Evolutionary conservation across 2,329 filamentous ascomycete genomes (phyloP), one percentile per base, ranked within the genome.

Genomic region (Alternaria longipes): DNA sequence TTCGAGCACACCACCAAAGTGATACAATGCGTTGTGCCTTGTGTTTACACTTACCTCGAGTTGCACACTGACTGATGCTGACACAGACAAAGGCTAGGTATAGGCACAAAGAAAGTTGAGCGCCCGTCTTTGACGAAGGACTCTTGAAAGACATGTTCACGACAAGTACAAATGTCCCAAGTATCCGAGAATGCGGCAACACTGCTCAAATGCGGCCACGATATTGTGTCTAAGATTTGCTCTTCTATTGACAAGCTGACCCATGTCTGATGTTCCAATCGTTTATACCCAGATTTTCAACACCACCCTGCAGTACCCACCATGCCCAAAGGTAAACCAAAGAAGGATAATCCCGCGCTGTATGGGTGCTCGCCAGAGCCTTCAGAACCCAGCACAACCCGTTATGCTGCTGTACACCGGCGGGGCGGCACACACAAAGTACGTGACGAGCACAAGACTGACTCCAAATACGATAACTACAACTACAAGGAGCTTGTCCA

Each of bases 381-480:
- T 16, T 16, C 46, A 1, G 22, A 26, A 47, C 45, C 28, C 42
- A 46, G n/a, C 8, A 60, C 60, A 46, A 56, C 66, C n/a, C 59
- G 64, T 9, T 61, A 68, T 60, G 57, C 64, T 4, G 60, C 63
- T 8, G 54, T 64, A 14, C 72, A 75, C 44, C 57, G 64, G 40
- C 70, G 74, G 14, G 75, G 73, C 24, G 73, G 73, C n/a, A 73
- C 67, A 16, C 75, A 77, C 44, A 60, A 66, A 36, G 69, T 78
- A 7, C 72, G 70, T 26, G 70, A 72, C 8, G 46, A 68, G 20
- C 58, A 77, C 50, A 51, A 52, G 8, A 78, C 76, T 0, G 52
- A 69, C n/a, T 75, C 74, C 6, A 62, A 71, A 8, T 78, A 71
- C 60, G 76, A 78, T 40, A 52, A 65, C 4, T 67, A 63, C 46